phyloP scores from a whole-genome alignment of 2,329 filamentous ascomycete species.

The Clarireedia sp. region DNA sequence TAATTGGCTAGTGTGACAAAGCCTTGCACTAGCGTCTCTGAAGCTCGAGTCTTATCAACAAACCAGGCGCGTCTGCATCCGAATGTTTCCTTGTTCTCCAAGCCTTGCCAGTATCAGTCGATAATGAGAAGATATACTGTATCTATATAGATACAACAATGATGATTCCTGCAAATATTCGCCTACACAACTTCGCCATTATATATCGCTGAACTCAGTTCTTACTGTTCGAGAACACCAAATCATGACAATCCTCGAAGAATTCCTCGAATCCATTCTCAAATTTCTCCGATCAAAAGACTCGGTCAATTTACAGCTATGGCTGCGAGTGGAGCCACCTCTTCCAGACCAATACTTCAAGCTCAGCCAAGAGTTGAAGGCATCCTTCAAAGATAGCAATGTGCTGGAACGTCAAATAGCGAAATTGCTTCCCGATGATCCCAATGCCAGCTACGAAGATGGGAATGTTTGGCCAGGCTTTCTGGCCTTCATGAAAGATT shows the following conservation, averaged over 20 bases:
- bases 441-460: constrained; percentile 55
- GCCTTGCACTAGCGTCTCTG: too few species aligned
- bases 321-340: constrained; percentile 67
- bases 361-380: constrained; percentile 60
- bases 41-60: too few species aligned
- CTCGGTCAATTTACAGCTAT: constrained; percentile 57
- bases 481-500: constrained; percentile 70
- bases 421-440: constrained; percentile 54
- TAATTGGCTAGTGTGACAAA: too few species aligned
- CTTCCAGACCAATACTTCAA: constrained; percentile 58
- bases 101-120: too few species aligned
- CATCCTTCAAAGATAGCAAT: constrained; percentile 41
- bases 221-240: background rate
- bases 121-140: too few species aligned
- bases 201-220: too few species aligned
- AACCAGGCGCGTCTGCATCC: too few species aligned
- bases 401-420: constrained; percentile 57
- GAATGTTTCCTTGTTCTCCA: too few species aligned
- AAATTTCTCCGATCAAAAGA: constrained; percentile 54
- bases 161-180: background rate
- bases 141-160: too few species aligned
- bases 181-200: background rate
- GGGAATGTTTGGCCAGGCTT: constrained; percentile 69
- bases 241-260: constrained; percentile 53
- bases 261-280: constrained; percentile 61